Conservation (phyloP, 2,329 filamentous ascomycete genomes). For the Akanthomyces lecanii region DNA sequence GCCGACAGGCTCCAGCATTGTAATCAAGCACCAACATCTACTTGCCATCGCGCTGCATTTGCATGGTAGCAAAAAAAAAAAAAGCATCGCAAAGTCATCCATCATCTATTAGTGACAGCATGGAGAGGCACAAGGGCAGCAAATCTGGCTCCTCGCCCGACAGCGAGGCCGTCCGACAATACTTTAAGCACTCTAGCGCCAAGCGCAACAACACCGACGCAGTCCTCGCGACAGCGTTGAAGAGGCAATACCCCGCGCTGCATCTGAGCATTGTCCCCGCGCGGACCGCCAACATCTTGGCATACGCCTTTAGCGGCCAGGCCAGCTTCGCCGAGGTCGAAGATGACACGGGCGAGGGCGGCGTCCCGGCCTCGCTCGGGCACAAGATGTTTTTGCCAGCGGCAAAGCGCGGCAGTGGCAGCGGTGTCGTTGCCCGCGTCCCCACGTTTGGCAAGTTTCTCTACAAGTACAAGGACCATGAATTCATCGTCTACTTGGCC, state of each 20-base stretch:
- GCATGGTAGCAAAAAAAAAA: neutral
- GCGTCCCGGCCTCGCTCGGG: constrained; percentile 33
- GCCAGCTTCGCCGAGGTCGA: constrained; percentile 31
- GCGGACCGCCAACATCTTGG: constrained; percentile 34
- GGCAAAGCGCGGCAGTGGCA: constrained; percentile 37
- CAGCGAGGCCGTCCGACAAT: constrained; percentile 10
- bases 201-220: constrained; percentile 40
- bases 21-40: neutral
- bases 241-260: constrained; percentile 25
- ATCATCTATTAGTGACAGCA: neutral
- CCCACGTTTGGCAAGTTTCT: constrained; percentile 39
- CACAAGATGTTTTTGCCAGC: constrained; percentile 40
- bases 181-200: constrained; percentile 38
- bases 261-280: constrained; percentile 17
- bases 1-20: neutral
- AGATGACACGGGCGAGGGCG: constrained; percentile 19
- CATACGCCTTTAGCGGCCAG: constrained; percentile 38
- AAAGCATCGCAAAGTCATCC: neutral
- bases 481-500: constrained; percentile 42
- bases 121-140: neutral
- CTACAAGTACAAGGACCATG: constrained; percentile 37
- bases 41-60: neutral
- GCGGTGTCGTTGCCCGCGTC: constrained; percentile 31
- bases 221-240: constrained; percentile 37
- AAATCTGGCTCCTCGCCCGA: neutral